A percentile compares a stretch with the other conserved stretches of the same genome.
Evolutionary conservation across 2,329 filamentous ascomycete species (phyloP).

Genomic region (Alternaria sp.): DNA sequence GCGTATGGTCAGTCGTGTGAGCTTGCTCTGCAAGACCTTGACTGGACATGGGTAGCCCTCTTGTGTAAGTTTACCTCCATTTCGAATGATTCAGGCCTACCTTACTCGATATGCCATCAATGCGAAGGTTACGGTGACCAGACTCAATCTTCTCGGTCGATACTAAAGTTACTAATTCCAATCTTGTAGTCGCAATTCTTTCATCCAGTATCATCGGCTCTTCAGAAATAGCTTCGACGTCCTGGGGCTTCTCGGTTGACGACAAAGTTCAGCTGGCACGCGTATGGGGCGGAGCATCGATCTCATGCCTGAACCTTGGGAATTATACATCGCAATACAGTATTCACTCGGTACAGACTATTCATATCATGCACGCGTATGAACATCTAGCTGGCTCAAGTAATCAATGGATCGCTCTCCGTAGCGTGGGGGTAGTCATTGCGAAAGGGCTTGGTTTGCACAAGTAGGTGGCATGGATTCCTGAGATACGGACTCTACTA

Average conservation of each 20-base stretch:
- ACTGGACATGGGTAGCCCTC: slow-evolving; percentile 52
- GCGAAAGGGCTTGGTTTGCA: slow-evolving; percentile 58
- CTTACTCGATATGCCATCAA: not conserved
- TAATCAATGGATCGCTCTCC: slow-evolving; percentile 55
- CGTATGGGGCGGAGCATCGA: slow-evolving; percentile 55
- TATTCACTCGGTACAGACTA: slow-evolving; percentile 52
- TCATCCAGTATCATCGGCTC: slow-evolving; percentile 53
- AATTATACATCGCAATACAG: slow-evolving; percentile 53
- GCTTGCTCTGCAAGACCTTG: slow-evolving; percentile 45
- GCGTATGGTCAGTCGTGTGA: slow-evolving; percentile 48
- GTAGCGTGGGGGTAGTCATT: slow-evolving; percentile 55
- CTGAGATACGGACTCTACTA: not conserved
- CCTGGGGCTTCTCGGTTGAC: slow-evolving; percentile 54
- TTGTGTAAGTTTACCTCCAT: slow-evolving; percentile 20
- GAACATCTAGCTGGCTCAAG: slow-evolving; percentile 58
- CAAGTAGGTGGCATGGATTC: slow-evolving; percentile 12
- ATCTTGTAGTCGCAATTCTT: slow-evolving; percentile 46
- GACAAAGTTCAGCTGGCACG: slow-evolving; percentile 53
- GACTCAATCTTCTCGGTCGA: not conserved
- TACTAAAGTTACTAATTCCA: slow-evolving; percentile 19
- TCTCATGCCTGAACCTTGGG: slow-evolving; percentile 55
- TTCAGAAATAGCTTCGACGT: slow-evolving; percentile 39
- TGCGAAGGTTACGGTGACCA: not conserved
- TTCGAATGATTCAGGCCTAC: not conserved
- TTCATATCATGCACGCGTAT: slow-evolving; percentile 56